Conservation (phyloP, 108 stramenopile genomes). For the Cylindrotheca fusiformis region DNA sequence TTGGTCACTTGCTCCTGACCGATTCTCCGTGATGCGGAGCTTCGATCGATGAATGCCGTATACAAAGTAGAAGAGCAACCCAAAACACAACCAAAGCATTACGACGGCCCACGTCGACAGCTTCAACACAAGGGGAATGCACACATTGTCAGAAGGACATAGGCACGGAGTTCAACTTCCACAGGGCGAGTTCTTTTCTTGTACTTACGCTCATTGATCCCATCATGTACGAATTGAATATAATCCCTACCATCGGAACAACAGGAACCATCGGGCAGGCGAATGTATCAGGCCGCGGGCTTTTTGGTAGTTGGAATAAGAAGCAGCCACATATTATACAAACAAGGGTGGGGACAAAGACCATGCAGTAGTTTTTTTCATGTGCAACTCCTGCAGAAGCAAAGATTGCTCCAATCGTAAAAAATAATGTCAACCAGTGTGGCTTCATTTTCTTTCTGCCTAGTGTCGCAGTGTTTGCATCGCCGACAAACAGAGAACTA, state of each 20-base stretch:
- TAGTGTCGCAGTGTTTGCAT: constrained; percentile 15
- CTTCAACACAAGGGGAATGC: neutral
- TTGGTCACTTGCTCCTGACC: no score
- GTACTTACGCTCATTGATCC: constrained; percentile 35
- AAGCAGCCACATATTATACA: neutral
- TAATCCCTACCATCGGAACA: constrained; percentile 51
- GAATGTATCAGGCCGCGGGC: constrained; percentile 40
- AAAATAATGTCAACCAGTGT: constrained; percentile 26
- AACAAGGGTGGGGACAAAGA: neutral
- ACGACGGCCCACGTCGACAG: constrained; percentile 37
- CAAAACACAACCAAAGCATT: constrained; percentile 31
- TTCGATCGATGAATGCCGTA: constrained; percentile 56
- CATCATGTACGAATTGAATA: constrained; percentile 64
- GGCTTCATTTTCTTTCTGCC: constrained; percentile 35
- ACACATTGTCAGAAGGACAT: neutral
- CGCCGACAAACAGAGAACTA: constrained; percentile 9
- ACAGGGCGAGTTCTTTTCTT: no score
- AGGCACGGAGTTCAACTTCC: neutral
- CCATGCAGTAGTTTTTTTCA: neutral
- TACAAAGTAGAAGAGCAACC: constrained; percentile 45
- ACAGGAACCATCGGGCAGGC: constrained; percentile 45
- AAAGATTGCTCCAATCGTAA: constrained; percentile 23
- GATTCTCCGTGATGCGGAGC: constrained; percentile 24
- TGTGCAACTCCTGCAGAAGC: constrained; percentile 21
- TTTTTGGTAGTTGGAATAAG: constrained; percentile 15